Evolutionary conservation across 805 yeast genomes (phyloP).

Genomic region (Cyberlindnera euphorbiae): DNA sequence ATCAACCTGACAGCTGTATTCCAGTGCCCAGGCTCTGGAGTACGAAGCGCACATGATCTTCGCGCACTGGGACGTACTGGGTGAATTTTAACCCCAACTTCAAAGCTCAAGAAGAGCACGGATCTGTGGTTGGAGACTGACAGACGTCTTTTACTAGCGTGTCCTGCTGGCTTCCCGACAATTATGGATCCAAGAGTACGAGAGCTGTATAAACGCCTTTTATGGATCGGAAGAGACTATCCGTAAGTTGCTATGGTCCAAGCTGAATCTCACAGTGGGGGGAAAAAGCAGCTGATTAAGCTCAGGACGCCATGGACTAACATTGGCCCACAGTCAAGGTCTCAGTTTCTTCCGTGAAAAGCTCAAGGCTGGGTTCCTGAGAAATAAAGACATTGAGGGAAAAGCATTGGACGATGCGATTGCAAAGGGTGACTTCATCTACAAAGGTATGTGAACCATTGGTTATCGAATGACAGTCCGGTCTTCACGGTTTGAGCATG

Average conservation of each 20-base stretch:
- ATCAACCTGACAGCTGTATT: no score
- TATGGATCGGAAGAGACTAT: constrained; percentile 19
- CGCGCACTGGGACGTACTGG: no score
- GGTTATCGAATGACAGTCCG: no score
- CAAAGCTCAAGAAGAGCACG: no score
- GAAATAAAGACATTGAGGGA: constrained; percentile 5
- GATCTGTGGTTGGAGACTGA: no score
- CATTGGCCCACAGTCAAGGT: constrained; percentile 13
- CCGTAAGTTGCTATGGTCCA: constrained; percentile 16
- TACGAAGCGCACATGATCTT: no score
- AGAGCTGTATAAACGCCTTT: constrained; percentile 15
- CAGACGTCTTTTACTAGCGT: no score
- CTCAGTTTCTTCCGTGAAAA: constrained; percentile 12
- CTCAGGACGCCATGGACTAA: no score
- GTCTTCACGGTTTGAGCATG: no score
- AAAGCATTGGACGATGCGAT: constrained; percentile 11
- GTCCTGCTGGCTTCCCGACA: no score
- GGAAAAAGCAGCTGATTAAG: neutral
- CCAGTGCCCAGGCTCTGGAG: no score
- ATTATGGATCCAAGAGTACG: constrained; percentile 21
- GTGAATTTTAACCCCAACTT: no score
- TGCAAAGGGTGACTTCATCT: constrained; percentile 17
- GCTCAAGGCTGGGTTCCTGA: constrained; percentile 13
- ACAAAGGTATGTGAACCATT: constrained; percentile 16
- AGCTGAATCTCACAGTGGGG: neutral